Evolutionary conservation across 1,284 basidiomycete genomes (phyloP), one percentile per base, ranked within the genome.

Genomic region (Melanopsichium pennsylvanicum): DNA sequence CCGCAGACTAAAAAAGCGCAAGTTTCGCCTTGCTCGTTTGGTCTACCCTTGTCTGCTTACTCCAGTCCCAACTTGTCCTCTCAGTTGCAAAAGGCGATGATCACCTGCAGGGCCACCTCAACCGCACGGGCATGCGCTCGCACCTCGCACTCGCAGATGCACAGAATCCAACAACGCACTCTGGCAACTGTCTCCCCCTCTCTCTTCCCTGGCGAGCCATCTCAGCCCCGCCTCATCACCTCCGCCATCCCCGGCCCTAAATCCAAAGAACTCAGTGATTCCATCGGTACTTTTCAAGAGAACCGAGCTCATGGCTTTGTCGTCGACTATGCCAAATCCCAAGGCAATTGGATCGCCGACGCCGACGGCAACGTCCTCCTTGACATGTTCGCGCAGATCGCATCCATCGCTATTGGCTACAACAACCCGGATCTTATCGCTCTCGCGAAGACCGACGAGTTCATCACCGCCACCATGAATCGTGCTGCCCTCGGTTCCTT

Each of bases 401-500:
- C 82, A 13, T 77, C 75, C 11, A 75, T 77, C 38, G 64, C 67
- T 34, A 58, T 72, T 21, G 83, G 83, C 27, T 86, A 85, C 81
- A 85, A 85, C 71, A 82, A 85, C 48, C 84, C 84, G 1, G 79
- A 79, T 34, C 75, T 86, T 12, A 78, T 47, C 21, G 56, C 61
- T n/a, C 60, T 76, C 18, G 72, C 72, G 34, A 56, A 67, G 45
- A 70, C 82, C 68, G 81, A 82, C 46, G 81, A 82, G 41, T 83
- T 84, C 56, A 73, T 79, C 45, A 75, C 74, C 18, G 81, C 74
- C 18, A 70, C 68, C 7, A 81, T 85, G 75, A 85, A 85, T 73
- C 77, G 85, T 52, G 85, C 85, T 4, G 85, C 85, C 10, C 78
- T 86, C 13, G 85, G 85, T 9, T 82, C 82, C 10, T 86, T 86